Evolutionary conservation across 208 protist species (phyloP), one percentile per base, ranked within the genome.

Genomic region (Acanthamoeba lugdunensis): DNA sequence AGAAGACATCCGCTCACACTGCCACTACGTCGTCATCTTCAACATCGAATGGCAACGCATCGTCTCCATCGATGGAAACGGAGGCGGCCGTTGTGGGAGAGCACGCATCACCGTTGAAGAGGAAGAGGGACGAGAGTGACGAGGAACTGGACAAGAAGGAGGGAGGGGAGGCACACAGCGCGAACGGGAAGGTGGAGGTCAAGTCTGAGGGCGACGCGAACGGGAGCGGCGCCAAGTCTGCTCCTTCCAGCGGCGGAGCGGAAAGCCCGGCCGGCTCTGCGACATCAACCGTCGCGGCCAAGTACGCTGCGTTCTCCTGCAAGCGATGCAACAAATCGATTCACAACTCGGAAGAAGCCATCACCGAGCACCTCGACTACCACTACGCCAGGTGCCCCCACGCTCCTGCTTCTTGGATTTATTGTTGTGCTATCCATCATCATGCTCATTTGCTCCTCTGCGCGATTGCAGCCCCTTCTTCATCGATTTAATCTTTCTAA

Each of bases 311-410:
- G 14, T 91, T 91, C 48, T 73, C 85, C 37, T 91, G 85, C 56
- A 69, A 73, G n/a, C 85, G 85, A 52, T 91, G 85, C 61, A 73
- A 73, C 61, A 91, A 91, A 56, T 58, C 63, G 9, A 73, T 91
- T n/a, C 54, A 91, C 13, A 91, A 91, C 63, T 48, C 85, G 41
- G 28, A 91, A 9, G 58, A 91, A 16, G 61, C 58, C 11, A 91
- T 91, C 58, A 65, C 41, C 9, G 85, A 91, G 85, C 85, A 91
- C 41, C 41, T 91, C 18, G 85, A 91, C 48, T 91, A 91, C 61
- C 85, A 91, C 48, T 91, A 91, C 28, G 85, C 85, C 21, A 63
- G 69, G 69, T 41, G 18, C 14, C n/a, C 25, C 14, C 8, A 16
- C 69, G 45, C 45, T 11, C 8, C 45, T 48, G 4, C 8, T 48